A percentile compares a stretch with the other conserved stretches of the same genome.
Evolutionary conservation across 208 protist genomes (phyloP).

Genomic region (Porcisia deanei): DNA sequence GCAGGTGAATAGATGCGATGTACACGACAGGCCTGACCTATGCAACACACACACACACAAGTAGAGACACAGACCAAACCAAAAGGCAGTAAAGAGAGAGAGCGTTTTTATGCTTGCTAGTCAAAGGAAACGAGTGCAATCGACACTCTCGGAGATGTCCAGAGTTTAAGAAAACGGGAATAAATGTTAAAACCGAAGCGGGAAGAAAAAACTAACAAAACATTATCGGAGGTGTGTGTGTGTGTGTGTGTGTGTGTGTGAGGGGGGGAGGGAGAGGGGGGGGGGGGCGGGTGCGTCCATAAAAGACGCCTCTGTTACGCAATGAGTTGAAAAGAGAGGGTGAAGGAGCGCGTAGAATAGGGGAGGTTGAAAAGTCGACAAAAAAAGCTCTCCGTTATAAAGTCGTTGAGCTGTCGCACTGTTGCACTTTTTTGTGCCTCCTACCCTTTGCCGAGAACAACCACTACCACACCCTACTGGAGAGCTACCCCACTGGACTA

Average conservation of each 20-base stretch:
- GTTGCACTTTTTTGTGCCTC: too few relatives aligned
- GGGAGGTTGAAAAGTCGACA: not conserved
- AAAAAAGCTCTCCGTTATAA: too few relatives aligned
- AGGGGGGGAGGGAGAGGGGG: not conserved
- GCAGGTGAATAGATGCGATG: not conserved
- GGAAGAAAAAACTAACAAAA: constrained; percentile 3
- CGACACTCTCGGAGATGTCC: not conserved
- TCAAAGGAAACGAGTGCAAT: too few relatives aligned
- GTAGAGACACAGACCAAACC: too few relatives aligned
- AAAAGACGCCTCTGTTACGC: not conserved
- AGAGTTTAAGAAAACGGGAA: not conserved
- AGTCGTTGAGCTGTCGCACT: too few relatives aligned
- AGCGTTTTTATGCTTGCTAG: too few relatives aligned
- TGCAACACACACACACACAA: not conserved
- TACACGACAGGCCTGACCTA: not conserved
- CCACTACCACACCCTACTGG: not conserved
- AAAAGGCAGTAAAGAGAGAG: not conserved
- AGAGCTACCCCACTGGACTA: not conserved
- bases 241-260: not conserved
- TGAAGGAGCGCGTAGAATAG: not conserved
- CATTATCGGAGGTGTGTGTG: not conserved
- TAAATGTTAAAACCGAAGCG: not conserved
- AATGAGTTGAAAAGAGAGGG: too few relatives aligned
- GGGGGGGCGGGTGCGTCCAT: not conserved
- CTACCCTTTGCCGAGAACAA: too few relatives aligned